Base-by-base conservation (phyloP, 2,329 filamentous ascomycete genomes). In the Neofusicoccum ribis region DNA sequence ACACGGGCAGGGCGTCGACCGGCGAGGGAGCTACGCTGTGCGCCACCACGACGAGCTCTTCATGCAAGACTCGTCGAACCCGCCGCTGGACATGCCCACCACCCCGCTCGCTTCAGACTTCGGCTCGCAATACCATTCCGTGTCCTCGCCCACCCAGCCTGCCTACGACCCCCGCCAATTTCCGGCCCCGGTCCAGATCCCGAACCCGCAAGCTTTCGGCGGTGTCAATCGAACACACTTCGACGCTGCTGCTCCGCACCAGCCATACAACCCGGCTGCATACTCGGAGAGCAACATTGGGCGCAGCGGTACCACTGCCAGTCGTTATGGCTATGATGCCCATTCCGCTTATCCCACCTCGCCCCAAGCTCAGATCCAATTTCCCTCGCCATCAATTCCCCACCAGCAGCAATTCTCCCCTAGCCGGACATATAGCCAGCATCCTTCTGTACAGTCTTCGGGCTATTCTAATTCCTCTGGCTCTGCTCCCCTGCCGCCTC, bases 91-190 rank as follows among this genome's bases (percentile, higher is more conserved):
- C 65, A 72, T 50, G 56, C 65, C 54, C 43, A 47, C 58, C 47
- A 61, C 56, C 15, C 49, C 62, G 52, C 58, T 51, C n/a, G 64
- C 62, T 17, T 79, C 80, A 14, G 80, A 78, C 67, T 84, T 84
- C 72, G 82, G 83, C 68, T 84, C 86, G 71, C 78, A 81, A 68
- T 83, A 83, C 77, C 71, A 86, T 78, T 76, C 82, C 79, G 63
- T 79, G 72, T 64, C 78, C 73, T 65, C 71, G 31, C 68, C 68
- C 50, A 68, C 70, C 61, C 74, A 75, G 69, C 67, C 69, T 39
- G 70, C 83, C 49, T 90, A 90, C 77, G 89, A 89, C 69, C 88
- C 88, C 14, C 86, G 88, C 72, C 80, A 86, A 71, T 90, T 87
- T 75, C 81, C 79, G 51, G 76, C 82, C 34, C 77, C 74, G 23